These are phyloP conservation scores for Ascochyta viciae-villosae DNA, from an alignment of 2,329 filamentous ascomycete species.

Conservation along the genomic window DNA sequence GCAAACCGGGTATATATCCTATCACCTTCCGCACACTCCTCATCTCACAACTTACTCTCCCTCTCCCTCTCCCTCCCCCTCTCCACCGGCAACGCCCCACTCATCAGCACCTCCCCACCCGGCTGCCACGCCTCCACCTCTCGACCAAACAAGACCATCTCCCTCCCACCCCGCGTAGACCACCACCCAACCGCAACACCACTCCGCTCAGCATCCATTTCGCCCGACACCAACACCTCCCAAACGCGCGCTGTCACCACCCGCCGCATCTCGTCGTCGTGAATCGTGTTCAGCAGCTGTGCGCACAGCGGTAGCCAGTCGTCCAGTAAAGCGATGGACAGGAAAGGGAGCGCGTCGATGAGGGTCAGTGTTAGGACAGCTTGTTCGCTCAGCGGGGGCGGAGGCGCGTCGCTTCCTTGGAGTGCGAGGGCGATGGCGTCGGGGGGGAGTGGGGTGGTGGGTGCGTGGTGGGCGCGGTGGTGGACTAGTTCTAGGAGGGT, in stretches of 20 bases:
- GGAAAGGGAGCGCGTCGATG: constrained; percentile 77
- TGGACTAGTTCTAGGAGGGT: constrained; percentile 79
- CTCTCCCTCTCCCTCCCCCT: constrained; percentile 29
- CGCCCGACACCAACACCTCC: constrained; percentile 78
- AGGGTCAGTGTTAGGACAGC: constrained; percentile 77
- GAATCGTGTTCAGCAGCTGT: constrained; percentile 69
- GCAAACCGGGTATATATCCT: neutral
- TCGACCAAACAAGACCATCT: constrained; percentile 63
- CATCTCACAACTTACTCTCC: constrained; percentile 56
- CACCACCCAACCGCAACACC: constrained; percentile 85
- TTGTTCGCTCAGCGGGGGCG: constrained; percentile 72
- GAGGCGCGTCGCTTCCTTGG: constrained; percentile 42
- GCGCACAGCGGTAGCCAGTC: constrained; percentile 82
- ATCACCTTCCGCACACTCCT: too few species aligned
- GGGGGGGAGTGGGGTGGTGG: constrained; percentile 52
- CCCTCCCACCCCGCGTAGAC: constrained; percentile 69
- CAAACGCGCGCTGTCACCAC: constrained; percentile 75
- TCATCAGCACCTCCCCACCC: constrained; percentile 57
- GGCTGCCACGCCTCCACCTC: constrained; percentile 53
- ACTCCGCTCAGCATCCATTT: constrained; percentile 87
- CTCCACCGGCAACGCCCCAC: constrained; percentile 57
- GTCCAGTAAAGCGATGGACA: constrained; percentile 73
- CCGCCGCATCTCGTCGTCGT: constrained; percentile 67
- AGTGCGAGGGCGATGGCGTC: constrained; percentile 51
- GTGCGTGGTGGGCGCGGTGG: constrained; percentile 66